A percentile compares a stretch with the other conserved stretches of the same genome.
Conservation (phyloP, 805 yeast genomes). For the Kazachstania africana region DNA sequence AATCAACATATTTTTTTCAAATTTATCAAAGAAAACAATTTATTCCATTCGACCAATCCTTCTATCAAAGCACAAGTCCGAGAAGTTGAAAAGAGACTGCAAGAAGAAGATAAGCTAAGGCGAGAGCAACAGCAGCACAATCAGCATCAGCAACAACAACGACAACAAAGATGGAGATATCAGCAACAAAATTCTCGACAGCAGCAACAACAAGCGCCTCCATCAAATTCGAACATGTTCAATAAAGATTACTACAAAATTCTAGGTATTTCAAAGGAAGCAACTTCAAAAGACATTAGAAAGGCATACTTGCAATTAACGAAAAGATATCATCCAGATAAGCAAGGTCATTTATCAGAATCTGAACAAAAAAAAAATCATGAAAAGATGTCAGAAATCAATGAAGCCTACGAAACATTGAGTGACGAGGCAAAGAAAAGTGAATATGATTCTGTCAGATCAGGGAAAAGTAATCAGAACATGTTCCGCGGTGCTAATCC, state of each 20-base stretch:
- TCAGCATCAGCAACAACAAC: slow-evolving; percentile 37
- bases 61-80: too few relatives aligned
- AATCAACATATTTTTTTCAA: too few relatives aligned
- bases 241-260: slow-evolving; percentile 71
- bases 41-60: too few relatives aligned
- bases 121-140: slow-evolving; percentile 32
- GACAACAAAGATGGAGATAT: slow-evolving; percentile 22
- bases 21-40: too few relatives aligned
- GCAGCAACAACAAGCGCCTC: slow-evolving; percentile 29
- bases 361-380: slow-evolving; percentile 59
- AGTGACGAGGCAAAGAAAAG: slow-evolving; percentile 52
- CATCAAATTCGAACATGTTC: slow-evolving; percentile 16
- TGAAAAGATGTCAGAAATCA: slow-evolving; percentile 79
- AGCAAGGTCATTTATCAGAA: slow-evolving; percentile 52
- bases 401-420: slow-evolving; percentile 82
- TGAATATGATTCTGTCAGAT: slow-evolving; percentile 47
- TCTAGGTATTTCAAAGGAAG: slow-evolving; percentile 53
- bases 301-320: slow-evolving; percentile 72
- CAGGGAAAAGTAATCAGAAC: slow-evolving; percentile 6
- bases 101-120: too few relatives aligned
- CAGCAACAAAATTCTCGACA: slow-evolving; percentile 26
- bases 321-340: slow-evolving; percentile 85
- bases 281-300: slow-evolving; percentile 61
- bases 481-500: slow-evolving; percentile 1
- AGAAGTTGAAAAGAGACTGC: too few relatives aligned